A percentile compares a stretch with the other conserved stretches of the same genome.
Conservation (phyloP, 176 grass and related monocot species). For the Cenchrus americanus region DNA sequence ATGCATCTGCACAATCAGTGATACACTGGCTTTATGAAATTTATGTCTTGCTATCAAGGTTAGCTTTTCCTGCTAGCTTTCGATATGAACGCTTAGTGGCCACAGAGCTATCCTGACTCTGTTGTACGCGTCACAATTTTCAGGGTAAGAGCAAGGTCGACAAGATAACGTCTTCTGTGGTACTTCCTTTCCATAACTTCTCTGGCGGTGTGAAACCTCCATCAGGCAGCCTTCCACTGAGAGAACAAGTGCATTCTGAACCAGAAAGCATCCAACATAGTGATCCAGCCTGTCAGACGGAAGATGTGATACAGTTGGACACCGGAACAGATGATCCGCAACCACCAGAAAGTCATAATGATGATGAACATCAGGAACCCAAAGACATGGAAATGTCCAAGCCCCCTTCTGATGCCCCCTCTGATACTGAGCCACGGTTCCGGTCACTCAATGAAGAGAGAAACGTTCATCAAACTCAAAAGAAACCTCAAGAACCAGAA, state of each 20-base stretch:
- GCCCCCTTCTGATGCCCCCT: slow-evolving; percentile 30
- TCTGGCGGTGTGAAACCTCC: slow-evolving; percentile 45
- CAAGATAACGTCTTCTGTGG: slow-evolving; percentile 66
- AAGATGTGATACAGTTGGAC: slow-evolving; percentile 72
- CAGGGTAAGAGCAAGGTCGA: slow-evolving; percentile 76
- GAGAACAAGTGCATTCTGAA: slow-evolving; percentile 27
- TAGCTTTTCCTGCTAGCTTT: slow-evolving; percentile 30
- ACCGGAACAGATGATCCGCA: slow-evolving; percentile 40
- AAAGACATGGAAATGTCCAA: slow-evolving; percentile 35
- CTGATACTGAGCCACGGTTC: slow-evolving; percentile 35
- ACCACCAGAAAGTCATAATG: slow-evolving; percentile 36
- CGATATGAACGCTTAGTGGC: slow-evolving; percentile 6
- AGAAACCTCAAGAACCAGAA: slow-evolving; percentile 42
- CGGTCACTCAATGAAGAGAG: slow-evolving; percentile 51
- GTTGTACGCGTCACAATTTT: slow-evolving; percentile 37
- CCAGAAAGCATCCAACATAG: slow-evolving; percentile 42
- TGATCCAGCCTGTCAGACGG: slow-evolving; percentile 52
- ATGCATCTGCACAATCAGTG: background rate
- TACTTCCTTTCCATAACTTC: slow-evolving; percentile 83
- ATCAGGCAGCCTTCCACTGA: background rate
- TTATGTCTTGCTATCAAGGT: background rate
- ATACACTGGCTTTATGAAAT: slow-evolving; percentile 28
- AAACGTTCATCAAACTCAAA: slow-evolving; percentile 45
- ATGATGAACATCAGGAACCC: slow-evolving; percentile 34
- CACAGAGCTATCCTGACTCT: background rate